A percentile compares a stretch with the other conserved stretches of the same genome.
Conservation (phyloP, 148 eudicot species). For the Euryodendron excelsum region DNA sequence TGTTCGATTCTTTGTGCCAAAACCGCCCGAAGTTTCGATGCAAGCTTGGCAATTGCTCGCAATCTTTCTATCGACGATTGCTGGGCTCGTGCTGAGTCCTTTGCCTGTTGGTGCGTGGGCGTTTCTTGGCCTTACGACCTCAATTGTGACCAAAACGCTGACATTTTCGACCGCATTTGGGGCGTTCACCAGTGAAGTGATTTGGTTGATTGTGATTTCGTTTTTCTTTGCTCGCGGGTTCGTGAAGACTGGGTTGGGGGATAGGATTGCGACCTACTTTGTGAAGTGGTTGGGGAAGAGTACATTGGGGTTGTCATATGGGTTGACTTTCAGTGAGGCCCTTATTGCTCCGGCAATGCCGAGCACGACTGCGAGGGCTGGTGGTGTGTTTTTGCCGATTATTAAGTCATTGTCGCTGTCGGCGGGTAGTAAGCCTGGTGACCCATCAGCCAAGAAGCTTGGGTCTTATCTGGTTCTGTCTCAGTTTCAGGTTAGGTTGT, state of each 20-base stretch:
- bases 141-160: constrained; percentile 59
- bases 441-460: constrained; percentile 49
- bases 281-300: constrained; percentile 86
- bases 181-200: constrained; percentile 86
- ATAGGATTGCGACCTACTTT: constrained; percentile 81
- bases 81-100: constrained; percentile 80
- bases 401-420: constrained; percentile 80
- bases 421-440: constrained; percentile 64
- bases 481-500: constrained; percentile 73
- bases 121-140: constrained; percentile 59
- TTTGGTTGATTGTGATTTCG: constrained; percentile 89
- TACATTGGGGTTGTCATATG: constrained; percentile 82
- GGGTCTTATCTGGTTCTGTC: constrained; percentile 74
- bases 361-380: constrained; percentile 91
- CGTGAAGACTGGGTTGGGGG: constrained; percentile 85
- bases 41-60: constrained; percentile 91
- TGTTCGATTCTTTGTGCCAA: constrained; percentile 58
- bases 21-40: constrained; percentile 47
- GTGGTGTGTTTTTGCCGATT: constrained; percentile 87
- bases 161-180: constrained; percentile 61
- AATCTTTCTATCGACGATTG: constrained; percentile 72
- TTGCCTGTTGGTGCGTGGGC: constrained; percentile 95
- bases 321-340: constrained; percentile 75
- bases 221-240: constrained; percentile 92
- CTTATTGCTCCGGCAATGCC: constrained; percentile 98